Percentiles rank a stretch among this genome's conserved stretches.
Evolutionary conservation across 495 filamentous ascomycete species (phyloP).

Genomic region (Acidiella bohemica): DNA sequence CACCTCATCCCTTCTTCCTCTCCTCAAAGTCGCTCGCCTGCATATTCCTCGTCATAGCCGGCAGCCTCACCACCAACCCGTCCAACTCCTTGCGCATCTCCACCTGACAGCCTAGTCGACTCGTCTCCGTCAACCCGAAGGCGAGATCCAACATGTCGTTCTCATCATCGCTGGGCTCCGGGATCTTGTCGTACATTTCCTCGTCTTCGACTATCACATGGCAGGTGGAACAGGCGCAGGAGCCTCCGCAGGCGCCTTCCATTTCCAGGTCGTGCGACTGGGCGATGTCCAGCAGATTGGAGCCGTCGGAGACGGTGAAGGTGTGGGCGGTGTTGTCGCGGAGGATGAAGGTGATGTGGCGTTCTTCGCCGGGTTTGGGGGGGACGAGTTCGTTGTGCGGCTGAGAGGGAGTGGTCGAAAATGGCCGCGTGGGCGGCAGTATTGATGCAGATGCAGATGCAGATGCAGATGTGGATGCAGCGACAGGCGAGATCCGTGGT

Average conservation of each 20-base stretch:
- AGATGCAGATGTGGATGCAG: no score
- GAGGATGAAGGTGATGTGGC: conserved; percentile 84
- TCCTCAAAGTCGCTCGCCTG: conserved; percentile 82
- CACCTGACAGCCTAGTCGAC: conserved; percentile 88
- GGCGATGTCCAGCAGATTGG: conserved; percentile 88
- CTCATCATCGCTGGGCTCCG: conserved; percentile 87
- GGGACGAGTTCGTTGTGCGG: conserved; percentile 68
- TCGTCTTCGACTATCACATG: conserved; percentile 84
- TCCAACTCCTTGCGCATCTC: conserved; percentile 81
- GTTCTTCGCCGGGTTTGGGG: conserved; percentile 91
- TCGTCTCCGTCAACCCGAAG: conserved; percentile 92
- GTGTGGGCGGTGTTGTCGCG: conserved; percentile 69
- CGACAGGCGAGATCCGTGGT: no score
- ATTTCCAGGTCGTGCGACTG: conserved; percentile 93
- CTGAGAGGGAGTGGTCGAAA: neutral
- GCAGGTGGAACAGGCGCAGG: conserved; percentile 93
- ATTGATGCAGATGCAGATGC: no score
- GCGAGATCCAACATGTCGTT: conserved; percentile 98
- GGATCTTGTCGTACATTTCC: conserved; percentile 74
- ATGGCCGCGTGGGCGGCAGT: no score
- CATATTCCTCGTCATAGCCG: conserved; percentile 87
- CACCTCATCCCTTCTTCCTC: conserved; percentile 33
- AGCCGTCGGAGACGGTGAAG: conserved; percentile 67
- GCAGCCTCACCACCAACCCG: conserved; percentile 56
- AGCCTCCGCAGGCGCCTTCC: conserved; percentile 95